A percentile compares a stretch with the other conserved stretches of the same genome.
phyloP scores from a whole-genome alignment of 2,329 filamentous ascomycete genomes.

The Diaporthe citrichinensis region DNA sequence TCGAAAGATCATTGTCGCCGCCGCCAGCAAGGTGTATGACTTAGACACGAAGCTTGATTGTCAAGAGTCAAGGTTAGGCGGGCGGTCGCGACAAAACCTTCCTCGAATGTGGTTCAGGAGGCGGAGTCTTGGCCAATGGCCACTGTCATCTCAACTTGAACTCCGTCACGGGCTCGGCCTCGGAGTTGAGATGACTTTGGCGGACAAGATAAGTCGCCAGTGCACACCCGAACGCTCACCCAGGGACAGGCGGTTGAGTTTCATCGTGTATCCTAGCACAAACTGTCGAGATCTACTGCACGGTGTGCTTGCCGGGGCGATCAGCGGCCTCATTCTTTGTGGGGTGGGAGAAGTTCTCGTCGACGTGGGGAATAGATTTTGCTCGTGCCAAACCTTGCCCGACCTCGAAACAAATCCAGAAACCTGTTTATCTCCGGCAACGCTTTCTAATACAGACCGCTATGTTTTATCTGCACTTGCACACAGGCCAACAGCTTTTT shows the following conservation, averaged over 20 bases:
- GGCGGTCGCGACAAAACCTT: conserved; percentile 27
- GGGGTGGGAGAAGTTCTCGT: background rate
- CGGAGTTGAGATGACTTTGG: conserved; percentile 18
- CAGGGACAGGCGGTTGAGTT: background rate
- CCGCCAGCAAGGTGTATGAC: background rate
- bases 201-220: too few relatives aligned
- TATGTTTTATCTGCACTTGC: background rate
- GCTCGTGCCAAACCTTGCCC: conserved; percentile 9
- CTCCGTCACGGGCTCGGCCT: conserved; percentile 5
- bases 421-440: background rate
- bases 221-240: background rate
- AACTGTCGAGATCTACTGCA: background rate
- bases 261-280: background rate
- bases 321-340: background rate
- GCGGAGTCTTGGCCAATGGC: conserved; percentile 36
- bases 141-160: conserved; percentile 20
- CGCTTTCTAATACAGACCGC: background rate
- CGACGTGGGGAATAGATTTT: background rate
- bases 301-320: background rate
- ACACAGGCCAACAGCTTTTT: background rate
- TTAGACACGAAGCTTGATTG: background rate
- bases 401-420: background rate
- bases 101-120: conserved; percentile 27
- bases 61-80: conserved; percentile 6
- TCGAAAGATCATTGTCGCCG: background rate